Conservation (phyloP, 2,329 filamentous ascomycete genomes). For the Curvularia spicifera region DNA sequence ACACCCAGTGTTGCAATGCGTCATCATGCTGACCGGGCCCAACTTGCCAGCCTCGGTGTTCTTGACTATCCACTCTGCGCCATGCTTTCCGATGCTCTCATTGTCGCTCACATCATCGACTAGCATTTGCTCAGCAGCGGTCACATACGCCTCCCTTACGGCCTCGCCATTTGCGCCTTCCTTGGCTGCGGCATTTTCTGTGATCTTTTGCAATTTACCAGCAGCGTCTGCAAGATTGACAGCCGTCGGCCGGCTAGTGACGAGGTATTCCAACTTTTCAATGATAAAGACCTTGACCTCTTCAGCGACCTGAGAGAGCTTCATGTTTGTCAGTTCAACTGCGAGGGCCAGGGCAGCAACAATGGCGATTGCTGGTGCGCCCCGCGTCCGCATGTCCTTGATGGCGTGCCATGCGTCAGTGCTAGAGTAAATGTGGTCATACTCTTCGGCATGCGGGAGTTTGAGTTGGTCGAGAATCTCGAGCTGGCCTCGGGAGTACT, state of each 20-base stretch:
- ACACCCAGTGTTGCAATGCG: constrained; percentile 96
- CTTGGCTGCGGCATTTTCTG: constrained; percentile 58
- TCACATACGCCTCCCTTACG: constrained; percentile 74
- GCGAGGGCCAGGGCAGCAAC: constrained; percentile 91
- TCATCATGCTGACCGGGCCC: constrained; percentile 78
- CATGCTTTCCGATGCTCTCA: constrained; percentile 79
- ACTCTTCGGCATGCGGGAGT: constrained; percentile 79
- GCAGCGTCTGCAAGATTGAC: constrained; percentile 95
- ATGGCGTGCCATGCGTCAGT: constrained; percentile 84
- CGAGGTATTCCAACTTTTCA: constrained; percentile 81
- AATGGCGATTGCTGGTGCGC: constrained; percentile 94
- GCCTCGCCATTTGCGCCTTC: constrained; percentile 55
- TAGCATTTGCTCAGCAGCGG: constrained; percentile 84
- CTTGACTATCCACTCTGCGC: constrained; percentile 79
- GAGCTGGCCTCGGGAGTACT: constrained; percentile 73
- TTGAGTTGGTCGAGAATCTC: constrained; percentile 84
- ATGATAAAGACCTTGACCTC: constrained; percentile 73
- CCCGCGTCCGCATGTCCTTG: constrained; percentile 77
- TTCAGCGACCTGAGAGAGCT: constrained; percentile 60
- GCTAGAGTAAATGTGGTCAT: constrained; percentile 72
- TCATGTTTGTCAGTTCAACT: constrained; percentile 74
- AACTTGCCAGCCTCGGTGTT: constrained; percentile 60
- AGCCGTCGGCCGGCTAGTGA: constrained; percentile 88
- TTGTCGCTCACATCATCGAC: constrained; percentile 88
- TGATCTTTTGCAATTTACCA: constrained; percentile 72